Evolutionary conservation across 495 filamentous ascomycete genomes (phyloP), one percentile per base, ranked within the genome.

Genomic region (Aspergillus hancockii): DNA sequence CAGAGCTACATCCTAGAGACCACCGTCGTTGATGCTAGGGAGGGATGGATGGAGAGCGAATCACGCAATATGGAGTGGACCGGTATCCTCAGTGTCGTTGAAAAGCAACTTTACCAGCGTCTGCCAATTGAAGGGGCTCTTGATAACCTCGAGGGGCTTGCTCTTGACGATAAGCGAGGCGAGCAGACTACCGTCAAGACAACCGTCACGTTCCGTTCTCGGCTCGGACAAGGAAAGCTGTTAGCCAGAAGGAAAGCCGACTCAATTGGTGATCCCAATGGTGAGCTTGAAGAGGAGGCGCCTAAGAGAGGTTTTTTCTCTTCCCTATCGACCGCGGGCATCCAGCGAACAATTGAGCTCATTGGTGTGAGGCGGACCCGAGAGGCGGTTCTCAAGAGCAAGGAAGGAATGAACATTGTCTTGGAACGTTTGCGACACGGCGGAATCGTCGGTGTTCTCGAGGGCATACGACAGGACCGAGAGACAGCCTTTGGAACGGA

Each of bases 351-450:
- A 57, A 96, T 99, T 66, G 94, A 99, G 77, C 74, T 87, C 36
- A 90, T 98, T 46, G 93, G 91, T 0, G 81, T 93, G 49, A 90
- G 85, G 58, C 86, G 91, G 55, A 95, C 94, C 53, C 82, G 87
- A 49, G 89, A 92, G 58, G 90, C 92, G 41, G 78, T 98, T 55
- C 79, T 88, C 55, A 95, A 93, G 68, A 93, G 90, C 69, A 91
- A 92, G 64, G 87, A 97, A 68, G 94, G 95, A 18, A 97, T 99
- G 94, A 90, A 88, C 55, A 85, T 97, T 45, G 93, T 99, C 16
- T 79, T 99, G 23, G 90, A 95, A 72, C 83, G 94, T 36, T 69
- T 98, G 61, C 84, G 94, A 55, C 78, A 81, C 54, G 90, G 92
- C 13, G 90, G 96, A 12, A 84, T 97, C 40, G 89, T 93, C 25